These are phyloP conservation scores for Populus trichocarpa DNA, from an alignment of 441 rosid genomes.

Conservation along the genomic window DNA sequence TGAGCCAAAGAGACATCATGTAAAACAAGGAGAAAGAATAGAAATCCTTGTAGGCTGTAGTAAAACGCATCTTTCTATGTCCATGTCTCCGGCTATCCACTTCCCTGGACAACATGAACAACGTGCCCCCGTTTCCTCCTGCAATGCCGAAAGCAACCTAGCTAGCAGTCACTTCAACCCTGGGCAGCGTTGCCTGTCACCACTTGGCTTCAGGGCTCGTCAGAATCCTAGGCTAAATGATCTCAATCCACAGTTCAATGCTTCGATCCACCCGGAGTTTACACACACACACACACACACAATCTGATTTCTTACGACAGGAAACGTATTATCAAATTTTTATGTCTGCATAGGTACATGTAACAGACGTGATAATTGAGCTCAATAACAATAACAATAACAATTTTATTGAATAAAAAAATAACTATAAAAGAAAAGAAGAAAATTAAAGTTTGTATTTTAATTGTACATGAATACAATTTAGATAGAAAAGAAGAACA, in stretches of 20 bases:
- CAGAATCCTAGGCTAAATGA: neutral
- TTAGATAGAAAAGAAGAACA: no score
- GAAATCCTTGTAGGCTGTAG: neutral
- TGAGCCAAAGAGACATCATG: slow-evolving; percentile 29
- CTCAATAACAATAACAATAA: no score
- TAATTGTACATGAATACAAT: no score
- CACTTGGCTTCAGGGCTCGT: neutral
- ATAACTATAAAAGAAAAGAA: no score
- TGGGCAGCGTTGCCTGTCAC: neutral
- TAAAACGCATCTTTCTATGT: slow-evolving; percentile 25
- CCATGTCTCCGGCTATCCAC: slow-evolving; percentile 9
- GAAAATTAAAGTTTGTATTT: no score
- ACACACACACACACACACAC: no score
- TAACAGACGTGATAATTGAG: no score
- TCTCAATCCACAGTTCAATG: neutral
- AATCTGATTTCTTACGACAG: neutral
- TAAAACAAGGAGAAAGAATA: slow-evolving; percentile 29
- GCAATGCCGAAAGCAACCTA: neutral
- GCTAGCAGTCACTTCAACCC: neutral
- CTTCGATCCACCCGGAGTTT: neutral
- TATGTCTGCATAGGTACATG: neutral
- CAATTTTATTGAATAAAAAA: no score
- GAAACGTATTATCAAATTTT: neutral
- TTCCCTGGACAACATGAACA: neutral
- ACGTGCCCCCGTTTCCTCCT: slow-evolving; percentile 5